Conservation (phyloP, 2,329 filamentous ascomycete species). For the Orbilia brochopaga region DNA sequence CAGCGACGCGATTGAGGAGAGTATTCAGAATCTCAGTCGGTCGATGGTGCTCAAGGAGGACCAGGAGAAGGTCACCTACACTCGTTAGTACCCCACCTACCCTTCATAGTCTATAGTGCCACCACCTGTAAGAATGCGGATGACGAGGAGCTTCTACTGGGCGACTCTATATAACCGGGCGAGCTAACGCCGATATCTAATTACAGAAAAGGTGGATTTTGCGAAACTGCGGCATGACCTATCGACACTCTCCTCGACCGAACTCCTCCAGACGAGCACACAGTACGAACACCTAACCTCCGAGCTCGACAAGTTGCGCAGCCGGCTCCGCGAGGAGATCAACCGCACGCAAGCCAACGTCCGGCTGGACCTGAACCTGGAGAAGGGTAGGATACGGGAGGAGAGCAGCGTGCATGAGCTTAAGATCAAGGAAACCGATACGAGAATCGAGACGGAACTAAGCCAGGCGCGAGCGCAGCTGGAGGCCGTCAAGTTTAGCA, state of each 20-base stretch:
- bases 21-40: conserved; percentile 92
- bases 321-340: conserved; percentile 88
- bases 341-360: conserved; percentile 92
- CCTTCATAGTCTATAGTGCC: not conserved
- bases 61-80: conserved; percentile 78
- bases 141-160: not conserved
- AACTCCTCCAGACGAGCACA: conserved; percentile 83
- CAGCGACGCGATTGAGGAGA: conserved; percentile 96
- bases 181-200: not conserved
- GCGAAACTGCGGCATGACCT: conserved; percentile 95
- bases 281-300: conserved; percentile 92
- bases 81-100: conserved; percentile 57
- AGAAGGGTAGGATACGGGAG: conserved; percentile 94
- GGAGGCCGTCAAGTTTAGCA: conserved; percentile 97
- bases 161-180: not conserved
- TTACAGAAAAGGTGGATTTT: conserved; percentile 87
- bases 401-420: conserved; percentile 96
- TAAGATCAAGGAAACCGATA: conserved; percentile 98
- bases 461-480: conserved; percentile 87
- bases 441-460: conserved; percentile 96
- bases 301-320: conserved; percentile 92
- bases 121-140: not conserved
- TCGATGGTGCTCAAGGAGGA: conserved; percentile 98
- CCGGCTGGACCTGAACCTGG: conserved; percentile 87
- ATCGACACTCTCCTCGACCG: conserved; percentile 86